phyloP scores from a whole-genome alignment of 176 grass and related monocot species.

The Melocanna baccifera region DNA sequence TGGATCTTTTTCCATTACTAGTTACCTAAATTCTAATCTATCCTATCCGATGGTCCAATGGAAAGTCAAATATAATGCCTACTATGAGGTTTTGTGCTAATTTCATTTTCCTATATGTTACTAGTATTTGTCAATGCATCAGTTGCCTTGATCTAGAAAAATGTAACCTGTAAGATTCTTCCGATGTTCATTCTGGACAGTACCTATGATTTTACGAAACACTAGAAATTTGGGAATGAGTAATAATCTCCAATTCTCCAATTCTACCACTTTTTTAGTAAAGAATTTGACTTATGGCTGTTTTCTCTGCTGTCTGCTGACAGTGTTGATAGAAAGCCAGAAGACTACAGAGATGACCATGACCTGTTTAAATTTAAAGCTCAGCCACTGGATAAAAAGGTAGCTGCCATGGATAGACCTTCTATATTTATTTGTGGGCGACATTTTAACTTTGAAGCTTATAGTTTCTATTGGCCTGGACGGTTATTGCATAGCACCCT shows the following conservation, averaged over 20 bases:
- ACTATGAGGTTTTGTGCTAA: background rate
- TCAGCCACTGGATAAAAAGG: conserved; percentile 62
- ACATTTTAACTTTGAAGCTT: background rate
- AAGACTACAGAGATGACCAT: conserved; percentile 34
- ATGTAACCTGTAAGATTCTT: background rate
- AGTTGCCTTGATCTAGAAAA: background rate
- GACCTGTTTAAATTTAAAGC: conserved; percentile 67
- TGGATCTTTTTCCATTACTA: background rate
- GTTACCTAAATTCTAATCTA: background rate
- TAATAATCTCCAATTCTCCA: background rate
- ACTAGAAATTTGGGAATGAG: background rate
- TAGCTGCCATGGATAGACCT: conserved; percentile 19
- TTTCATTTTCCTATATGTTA: background rate
- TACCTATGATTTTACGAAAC: background rate
- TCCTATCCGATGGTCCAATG: conserved; percentile 1
- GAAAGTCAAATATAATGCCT: background rate
- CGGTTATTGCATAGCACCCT: background rate
- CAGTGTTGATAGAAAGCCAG: conserved; percentile 40
- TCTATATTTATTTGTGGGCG: conserved; percentile 16
- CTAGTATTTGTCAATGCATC: conserved; percentile 15
- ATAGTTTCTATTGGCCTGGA: background rate
- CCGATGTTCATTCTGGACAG: background rate
- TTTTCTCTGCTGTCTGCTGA: conserved; percentile 32
- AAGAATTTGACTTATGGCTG: background rate
- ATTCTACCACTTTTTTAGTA: background rate